A percentile compares a stretch with the other conserved stretches of the same genome.
These are phyloP conservation scores for Trichoderma breve DNA, from an alignment of 2,329 filamentous ascomycete genomes.

Conservation along the genomic window DNA sequence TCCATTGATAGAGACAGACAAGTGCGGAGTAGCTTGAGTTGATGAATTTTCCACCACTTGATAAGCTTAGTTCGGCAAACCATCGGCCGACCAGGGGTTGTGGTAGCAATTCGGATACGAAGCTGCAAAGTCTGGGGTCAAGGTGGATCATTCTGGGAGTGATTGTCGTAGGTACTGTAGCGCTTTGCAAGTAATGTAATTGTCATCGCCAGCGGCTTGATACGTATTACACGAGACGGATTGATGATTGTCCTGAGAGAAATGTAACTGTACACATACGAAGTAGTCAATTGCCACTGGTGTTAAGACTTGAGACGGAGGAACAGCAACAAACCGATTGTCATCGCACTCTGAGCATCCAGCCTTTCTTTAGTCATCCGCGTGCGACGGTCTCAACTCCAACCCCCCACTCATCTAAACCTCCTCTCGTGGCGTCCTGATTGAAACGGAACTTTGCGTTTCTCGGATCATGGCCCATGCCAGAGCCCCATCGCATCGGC, in stretches of 20 bases:
- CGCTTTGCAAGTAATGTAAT: neutral
- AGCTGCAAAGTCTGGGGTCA: slow-evolving; percentile 11
- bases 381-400: neutral
- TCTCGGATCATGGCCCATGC: neutral
- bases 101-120: neutral
- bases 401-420: neutral
- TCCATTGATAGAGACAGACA: neutral
- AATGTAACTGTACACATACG: neutral
- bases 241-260: neutral
- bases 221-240: neutral
- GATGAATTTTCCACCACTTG: slow-evolving; percentile 19
- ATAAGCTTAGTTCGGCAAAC: slow-evolving; percentile 13
- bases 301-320: neutral
- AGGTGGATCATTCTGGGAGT: neutral
- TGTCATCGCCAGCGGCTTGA: neutral
- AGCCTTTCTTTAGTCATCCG: neutral
- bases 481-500: neutral
- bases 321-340: neutral
- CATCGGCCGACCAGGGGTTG: neutral
- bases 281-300: neutral
- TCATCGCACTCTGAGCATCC: no score
- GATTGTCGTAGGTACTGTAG: neutral
- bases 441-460: neutral
- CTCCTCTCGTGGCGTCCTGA: neutral
- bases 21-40: slow-evolving; percentile 7